phyloP scores from a whole-genome alignment of 805 yeast genomes.

The Hanseniaspora clermontiae region DNA sequence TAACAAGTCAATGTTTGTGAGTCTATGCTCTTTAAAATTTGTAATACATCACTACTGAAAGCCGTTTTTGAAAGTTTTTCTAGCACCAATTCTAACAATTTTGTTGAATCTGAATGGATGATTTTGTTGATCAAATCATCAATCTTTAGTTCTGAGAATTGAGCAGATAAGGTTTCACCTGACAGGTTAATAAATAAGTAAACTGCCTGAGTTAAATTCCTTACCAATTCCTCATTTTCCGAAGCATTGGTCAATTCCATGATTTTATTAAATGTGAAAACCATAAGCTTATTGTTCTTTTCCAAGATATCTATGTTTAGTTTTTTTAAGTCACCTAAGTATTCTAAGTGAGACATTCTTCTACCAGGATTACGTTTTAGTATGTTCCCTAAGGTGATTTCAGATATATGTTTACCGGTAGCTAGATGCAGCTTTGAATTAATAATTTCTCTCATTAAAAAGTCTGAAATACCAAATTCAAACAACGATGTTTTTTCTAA shows the following conservation, averaged over 20 bases:
- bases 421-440: neutral
- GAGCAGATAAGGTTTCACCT: conserved; percentile 9
- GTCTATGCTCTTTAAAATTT: too few species aligned
- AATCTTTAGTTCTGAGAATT: conserved; percentile 9
- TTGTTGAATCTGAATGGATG: conserved; percentile 16
- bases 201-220: conserved; percentile 20
- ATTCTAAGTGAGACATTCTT: conserved; percentile 6
- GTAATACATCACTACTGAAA: neutral
- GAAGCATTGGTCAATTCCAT: conserved; percentile 30
- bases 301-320: neutral
- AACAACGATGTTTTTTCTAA: neutral
- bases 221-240: conserved; percentile 24
- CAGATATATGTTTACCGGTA: neutral
- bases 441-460: conserved; percentile 17
- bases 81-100: conserved; percentile 15
- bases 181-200: conserved; percentile 20
- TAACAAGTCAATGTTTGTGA: neutral
- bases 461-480: conserved; percentile 15
- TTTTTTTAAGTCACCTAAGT: neutral
- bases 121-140: conserved; percentile 3
- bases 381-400: conserved; percentile 1
- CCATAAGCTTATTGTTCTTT: conserved; percentile 20
- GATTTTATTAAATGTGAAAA: conserved; percentile 28
- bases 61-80: conserved; percentile 1
- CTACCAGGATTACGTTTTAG: conserved; percentile 11